These are phyloP conservation scores for Suillus lakei DNA, from an alignment of 768 basidiomycete species.

Conservation along the genomic window DNA sequence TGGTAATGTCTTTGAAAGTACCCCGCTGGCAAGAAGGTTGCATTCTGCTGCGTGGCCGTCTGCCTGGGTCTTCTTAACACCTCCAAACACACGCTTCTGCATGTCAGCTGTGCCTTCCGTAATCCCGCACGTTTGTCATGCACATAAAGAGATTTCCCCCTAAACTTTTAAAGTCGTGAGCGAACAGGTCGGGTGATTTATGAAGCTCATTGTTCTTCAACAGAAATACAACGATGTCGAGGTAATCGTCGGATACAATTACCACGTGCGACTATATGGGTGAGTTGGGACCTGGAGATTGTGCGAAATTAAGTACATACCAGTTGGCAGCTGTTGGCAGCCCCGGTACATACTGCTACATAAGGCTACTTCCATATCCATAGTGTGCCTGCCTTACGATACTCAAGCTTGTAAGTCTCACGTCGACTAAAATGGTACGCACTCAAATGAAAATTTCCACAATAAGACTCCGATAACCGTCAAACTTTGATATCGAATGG, in stretches of 20 bases:
- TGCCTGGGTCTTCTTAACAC: slow-evolving; percentile 1
- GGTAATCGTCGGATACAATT: not conserved
- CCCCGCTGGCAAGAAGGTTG: not conserved
- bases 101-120: not conserved
- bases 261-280: not conserved
- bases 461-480: not conserved
- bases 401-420: not conserved
- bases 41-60: not conserved
- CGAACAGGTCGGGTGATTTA: not conserved
- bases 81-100: not conserved
- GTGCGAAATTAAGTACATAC: not conserved
- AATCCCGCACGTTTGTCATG: not conserved
- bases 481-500: not conserved
- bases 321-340: not conserved
- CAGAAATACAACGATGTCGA: not conserved
- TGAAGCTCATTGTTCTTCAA: not conserved
- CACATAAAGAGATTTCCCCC: not conserved
- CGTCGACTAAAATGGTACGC: not conserved
- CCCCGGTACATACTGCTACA: not conserved
- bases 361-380: not conserved
- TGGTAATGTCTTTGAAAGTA: not conserved
- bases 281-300: slow-evolving; percentile 1
- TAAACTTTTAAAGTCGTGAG: not conserved
- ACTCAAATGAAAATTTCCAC: not conserved
- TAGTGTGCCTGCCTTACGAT: not conserved